Percentiles rank a stretch among this genome's conserved stretches.
Conservation (phyloP, 164 flowering plant genomes). For the Tetrastigma voinierianum region DNA sequence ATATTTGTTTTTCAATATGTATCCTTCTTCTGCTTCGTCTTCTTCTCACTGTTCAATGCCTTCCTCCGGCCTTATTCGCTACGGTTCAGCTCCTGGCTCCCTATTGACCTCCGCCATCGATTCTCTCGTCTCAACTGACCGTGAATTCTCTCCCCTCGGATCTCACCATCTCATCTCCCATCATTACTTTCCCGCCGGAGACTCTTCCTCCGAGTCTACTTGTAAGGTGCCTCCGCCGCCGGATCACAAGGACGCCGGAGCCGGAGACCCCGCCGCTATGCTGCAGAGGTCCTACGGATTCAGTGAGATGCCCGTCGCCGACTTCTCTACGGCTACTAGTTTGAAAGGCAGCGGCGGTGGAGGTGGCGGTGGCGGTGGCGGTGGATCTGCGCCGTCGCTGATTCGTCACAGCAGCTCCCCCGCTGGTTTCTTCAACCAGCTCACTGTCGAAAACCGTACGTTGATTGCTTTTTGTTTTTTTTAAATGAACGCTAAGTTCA, state of each 20-base stretch:
- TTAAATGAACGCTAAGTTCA: background rate
- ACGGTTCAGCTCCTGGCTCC: conserved; percentile 60
- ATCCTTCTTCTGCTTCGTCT: conserved; percentile 34
- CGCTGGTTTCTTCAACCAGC: conserved; percentile 60
- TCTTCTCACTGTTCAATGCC: conserved; percentile 26
- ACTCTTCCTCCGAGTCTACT: conserved; percentile 37
- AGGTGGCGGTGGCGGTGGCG: conserved; percentile 5
- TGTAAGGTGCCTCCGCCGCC: conserved; percentile 25
- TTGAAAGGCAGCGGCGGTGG: conserved; percentile 19
- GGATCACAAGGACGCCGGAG: conserved; percentile 11
- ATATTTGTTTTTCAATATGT: conserved; percentile 29
- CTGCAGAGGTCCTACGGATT: conserved; percentile 38
- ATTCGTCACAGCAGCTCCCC: conserved; percentile 80
- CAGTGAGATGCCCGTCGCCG: conserved; percentile 25
- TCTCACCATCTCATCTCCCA: conserved; percentile 17
- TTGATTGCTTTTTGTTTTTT: background rate
- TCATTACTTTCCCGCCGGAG: conserved; percentile 36
- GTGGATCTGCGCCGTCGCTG: conserved; percentile 22
- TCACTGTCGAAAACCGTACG: conserved; percentile 48
- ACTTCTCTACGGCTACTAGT: conserved; percentile 11
- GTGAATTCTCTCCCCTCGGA: conserved; percentile 23
- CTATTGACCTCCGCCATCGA: conserved; percentile 47
- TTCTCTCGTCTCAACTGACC: conserved; percentile 31
- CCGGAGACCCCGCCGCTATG: background rate
- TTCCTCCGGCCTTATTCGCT: conserved; percentile 39